A percentile compares a stretch with the other conserved stretches of the same genome.
phyloP scores from a whole-genome alignment of 176 grass and related monocot genomes.

The Oryza rufipogon region DNA sequence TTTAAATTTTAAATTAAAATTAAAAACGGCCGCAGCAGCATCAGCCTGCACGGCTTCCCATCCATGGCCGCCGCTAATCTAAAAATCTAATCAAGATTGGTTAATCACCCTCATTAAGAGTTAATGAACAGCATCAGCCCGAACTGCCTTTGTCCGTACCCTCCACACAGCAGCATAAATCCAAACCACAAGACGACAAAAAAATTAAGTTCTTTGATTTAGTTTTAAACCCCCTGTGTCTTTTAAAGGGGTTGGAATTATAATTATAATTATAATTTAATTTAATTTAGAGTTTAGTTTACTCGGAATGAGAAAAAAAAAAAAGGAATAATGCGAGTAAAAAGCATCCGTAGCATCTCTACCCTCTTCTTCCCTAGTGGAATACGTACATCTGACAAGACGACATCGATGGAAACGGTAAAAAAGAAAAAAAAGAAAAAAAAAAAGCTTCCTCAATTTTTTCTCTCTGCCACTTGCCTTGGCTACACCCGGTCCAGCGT shows the following conservation, averaged over 20 bases:
- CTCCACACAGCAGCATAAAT: conserved; percentile 27
- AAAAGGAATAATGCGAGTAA: not conserved
- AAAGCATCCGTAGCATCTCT: not conserved
- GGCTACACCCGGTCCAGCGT: conserved; percentile 41
- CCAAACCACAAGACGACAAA: conserved; percentile 50
- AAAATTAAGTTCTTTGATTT: not conserved
- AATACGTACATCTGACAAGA: conserved; percentile 49
- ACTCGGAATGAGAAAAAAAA: not conserved
- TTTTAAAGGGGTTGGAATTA: not conserved
- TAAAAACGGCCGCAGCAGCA: not conserved
- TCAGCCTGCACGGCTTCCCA: not conserved
- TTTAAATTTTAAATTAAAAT: not conserved
- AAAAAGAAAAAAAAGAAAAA: not conserved
- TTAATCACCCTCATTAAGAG: not conserved
- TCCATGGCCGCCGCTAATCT: not conserved
- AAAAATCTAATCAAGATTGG: too few species aligned
- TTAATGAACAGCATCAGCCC: conserved; percentile 6
- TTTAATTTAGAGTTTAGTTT: not conserved
- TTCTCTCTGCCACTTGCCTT: not conserved
- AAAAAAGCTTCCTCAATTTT: not conserved
- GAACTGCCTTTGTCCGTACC: conserved; percentile 20
- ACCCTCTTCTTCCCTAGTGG: conserved; percentile 39
- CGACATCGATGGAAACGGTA: conserved; percentile 24
- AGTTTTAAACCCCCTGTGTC: not conserved
- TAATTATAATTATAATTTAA: not conserved